Evolutionary conservation across 495 filamentous ascomycete species (phyloP).

Genomic region (Xylaria telfairii): DNA sequence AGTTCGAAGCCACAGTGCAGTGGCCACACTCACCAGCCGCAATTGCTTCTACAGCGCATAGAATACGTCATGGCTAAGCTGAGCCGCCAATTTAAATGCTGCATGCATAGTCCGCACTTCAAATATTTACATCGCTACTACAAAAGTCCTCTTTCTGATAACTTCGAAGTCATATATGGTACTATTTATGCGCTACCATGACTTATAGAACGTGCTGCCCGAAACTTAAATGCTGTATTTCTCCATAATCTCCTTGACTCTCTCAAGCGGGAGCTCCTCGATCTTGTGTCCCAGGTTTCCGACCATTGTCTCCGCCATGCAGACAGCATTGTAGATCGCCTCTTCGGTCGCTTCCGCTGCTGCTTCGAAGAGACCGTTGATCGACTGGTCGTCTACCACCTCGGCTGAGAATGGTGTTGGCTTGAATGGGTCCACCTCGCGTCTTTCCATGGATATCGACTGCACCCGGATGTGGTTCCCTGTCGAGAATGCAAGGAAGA

Average conservation of each 20-base stretch:
- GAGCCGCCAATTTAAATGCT: not conserved
- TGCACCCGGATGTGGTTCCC: slow-evolving; percentile 49
- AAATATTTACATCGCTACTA: not conserved
- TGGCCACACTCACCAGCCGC: not conserved
- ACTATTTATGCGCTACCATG: not conserved
- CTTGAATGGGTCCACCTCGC: slow-evolving; percentile 39
- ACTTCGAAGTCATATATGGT: not conserved
- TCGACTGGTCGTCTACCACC: slow-evolving; percentile 54
- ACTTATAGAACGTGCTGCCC: too few species aligned
- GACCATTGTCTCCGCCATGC: slow-evolving; percentile 55
- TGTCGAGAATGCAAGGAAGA: slow-evolving; percentile 62
- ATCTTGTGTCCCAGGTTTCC: slow-evolving; percentile 45
- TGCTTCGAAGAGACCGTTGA: slow-evolving; percentile 57
- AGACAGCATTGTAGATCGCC: slow-evolving; percentile 59
- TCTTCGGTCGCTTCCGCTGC: slow-evolving; percentile 59
- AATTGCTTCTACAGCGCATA: not conserved
- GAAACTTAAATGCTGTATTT: slow-evolving; percentile 39
- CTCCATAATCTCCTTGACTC: slow-evolving; percentile 54
- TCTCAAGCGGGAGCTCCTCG: slow-evolving; percentile 54
- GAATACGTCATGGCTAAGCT: not conserved
- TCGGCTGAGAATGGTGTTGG: slow-evolving; percentile 46
- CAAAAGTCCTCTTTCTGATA: not conserved
- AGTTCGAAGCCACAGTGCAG: not conserved
- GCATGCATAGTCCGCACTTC: not conserved
- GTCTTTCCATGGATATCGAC: slow-evolving; percentile 36